Percentiles rank a stretch among this genome's conserved stretches.
Evolutionary conservation across 345 rosid species (phyloP).

Genomic region (Acer yangbiense): DNA sequence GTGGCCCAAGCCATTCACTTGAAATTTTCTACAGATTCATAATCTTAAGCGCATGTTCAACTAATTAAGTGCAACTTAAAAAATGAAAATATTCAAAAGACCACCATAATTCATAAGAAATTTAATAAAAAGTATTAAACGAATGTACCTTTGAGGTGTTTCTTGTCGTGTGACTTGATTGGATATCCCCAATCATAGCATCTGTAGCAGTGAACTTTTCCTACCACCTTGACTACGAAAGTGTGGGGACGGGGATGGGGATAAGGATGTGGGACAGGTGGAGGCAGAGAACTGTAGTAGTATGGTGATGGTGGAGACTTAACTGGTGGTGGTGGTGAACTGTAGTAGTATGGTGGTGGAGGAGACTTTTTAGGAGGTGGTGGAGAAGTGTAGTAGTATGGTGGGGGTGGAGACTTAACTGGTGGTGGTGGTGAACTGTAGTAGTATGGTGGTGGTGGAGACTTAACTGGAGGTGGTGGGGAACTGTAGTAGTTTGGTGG

Average conservation of each 20-base stretch:
- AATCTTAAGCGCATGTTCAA: no score
- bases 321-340: neutral
- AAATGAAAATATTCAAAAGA: neutral
- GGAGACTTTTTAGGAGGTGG: neutral
- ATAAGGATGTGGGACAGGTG: slow-evolving; percentile 4
- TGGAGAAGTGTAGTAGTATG: neutral
- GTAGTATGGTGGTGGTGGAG: neutral
- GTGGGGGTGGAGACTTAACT: no score
- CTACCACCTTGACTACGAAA: slow-evolving; percentile 44
- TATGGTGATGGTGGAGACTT: neutral
- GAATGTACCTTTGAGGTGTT: slow-evolving; percentile 70
- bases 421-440: neutral
- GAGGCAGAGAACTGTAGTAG: neutral
- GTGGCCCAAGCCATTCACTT: no score
- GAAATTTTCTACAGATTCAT: no score
- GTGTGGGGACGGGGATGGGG: slow-evolving; percentile 27
- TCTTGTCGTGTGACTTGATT: slow-evolving; percentile 62
- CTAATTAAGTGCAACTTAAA: no score
- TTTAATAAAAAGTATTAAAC: neutral
- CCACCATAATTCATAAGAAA: neutral
- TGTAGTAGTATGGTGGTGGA: neutral
- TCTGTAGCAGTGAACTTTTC: slow-evolving; percentile 57
- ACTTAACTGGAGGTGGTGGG: neutral
- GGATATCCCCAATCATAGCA: slow-evolving; percentile 60
- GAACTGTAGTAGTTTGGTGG: neutral